A percentile compares a stretch with the other conserved stretches of the same genome.
phyloP scores from a whole-genome alignment of 2,329 filamentous ascomycete species.

The Sphaerulina musiva region DNA sequence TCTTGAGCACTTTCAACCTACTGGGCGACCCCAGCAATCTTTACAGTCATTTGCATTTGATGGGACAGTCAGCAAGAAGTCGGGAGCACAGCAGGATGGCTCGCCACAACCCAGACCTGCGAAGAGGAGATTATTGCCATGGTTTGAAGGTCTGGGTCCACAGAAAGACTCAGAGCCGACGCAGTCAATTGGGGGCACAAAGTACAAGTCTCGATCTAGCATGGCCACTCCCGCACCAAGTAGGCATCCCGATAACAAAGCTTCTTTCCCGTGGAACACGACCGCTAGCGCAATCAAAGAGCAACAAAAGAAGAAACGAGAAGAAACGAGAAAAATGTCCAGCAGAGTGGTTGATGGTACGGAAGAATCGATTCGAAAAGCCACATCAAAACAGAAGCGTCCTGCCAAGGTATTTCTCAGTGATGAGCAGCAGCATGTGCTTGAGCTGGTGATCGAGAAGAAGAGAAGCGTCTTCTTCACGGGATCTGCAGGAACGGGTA shows the following conservation, averaged over 20 bases:
- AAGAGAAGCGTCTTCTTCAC: constrained; percentile 95
- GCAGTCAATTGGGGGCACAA: constrained; percentile 3
- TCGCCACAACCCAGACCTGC: constrained; percentile 34
- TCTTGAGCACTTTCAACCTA: constrained; percentile 35
- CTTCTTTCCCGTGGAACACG: constrained; percentile 60
- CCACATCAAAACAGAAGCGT: constrained; percentile 40
- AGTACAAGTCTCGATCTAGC: constrained; percentile 12
- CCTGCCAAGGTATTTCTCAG: constrained; percentile 64
- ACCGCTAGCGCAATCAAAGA: constrained; percentile 69
- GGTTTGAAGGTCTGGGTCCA: constrained; percentile 38
- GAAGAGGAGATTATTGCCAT: constrained; percentile 64
- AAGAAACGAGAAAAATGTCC: constrained; percentile 53
- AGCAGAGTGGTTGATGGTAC: constrained; percentile 38
- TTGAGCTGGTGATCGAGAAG: constrained; percentile 72
- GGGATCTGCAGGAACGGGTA: constrained; percentile 87
- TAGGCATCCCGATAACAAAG: constrained; percentile 32
- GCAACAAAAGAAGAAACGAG: constrained; percentile 65
- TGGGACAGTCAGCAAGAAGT: constrained; percentile 1
- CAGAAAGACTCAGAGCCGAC: constrained; percentile 17
- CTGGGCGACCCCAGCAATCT: constrained; percentile 12
- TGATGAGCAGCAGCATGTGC: constrained; percentile 76
- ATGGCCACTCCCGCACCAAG: constrained; percentile 38
- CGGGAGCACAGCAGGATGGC: not conserved
- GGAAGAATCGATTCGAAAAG: constrained; percentile 45
- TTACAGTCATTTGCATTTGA: constrained; percentile 20